A percentile compares a stretch with the other conserved stretches of the same genome.
phyloP scores from a whole-genome alignment of 2,329 filamentous ascomycete species.

The Albifimbria verrucaria region DNA sequence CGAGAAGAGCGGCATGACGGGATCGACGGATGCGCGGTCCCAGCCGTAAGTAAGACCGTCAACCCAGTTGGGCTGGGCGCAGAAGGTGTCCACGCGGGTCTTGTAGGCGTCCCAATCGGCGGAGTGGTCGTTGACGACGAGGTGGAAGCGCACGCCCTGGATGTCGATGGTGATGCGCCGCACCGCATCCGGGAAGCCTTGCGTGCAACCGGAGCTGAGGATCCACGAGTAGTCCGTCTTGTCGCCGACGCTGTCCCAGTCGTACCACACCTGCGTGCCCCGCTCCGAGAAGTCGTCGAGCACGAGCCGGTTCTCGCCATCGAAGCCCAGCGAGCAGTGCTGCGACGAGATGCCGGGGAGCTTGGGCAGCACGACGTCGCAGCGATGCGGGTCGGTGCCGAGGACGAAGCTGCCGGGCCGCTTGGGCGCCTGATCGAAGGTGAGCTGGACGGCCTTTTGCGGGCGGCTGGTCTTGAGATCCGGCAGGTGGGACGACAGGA shows the following conservation, averaged over 20 bases:
- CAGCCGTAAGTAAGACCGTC: conserved; percentile 23
- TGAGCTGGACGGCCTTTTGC: conserved; percentile 28
- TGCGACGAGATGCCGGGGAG: conserved; percentile 29
- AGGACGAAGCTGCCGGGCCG: conserved; percentile 33
- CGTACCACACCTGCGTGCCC: conserved; percentile 41
- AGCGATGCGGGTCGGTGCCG: conserved; percentile 31
- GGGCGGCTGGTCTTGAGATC: conserved; percentile 21
- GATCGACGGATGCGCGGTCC: conserved; percentile 20
- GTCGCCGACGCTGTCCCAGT: conserved; percentile 36
- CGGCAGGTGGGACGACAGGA: conserved; percentile 25
- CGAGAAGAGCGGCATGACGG: conserved; percentile 24
- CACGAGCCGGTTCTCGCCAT: conserved; percentile 32
- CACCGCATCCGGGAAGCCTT: conserved; percentile 30
- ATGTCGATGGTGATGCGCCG: conserved; percentile 34
- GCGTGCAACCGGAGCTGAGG: conserved; percentile 26
- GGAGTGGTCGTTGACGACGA: conserved; percentile 34
- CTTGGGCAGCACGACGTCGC: conserved; percentile 34
- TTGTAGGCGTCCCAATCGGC: conserved; percentile 28
- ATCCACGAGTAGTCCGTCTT: conserved; percentile 32
- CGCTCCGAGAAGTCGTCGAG: conserved; percentile 33
- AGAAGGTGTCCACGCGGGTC: conserved; percentile 30
- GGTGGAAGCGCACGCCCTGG: conserved; percentile 35
- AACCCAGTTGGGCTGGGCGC: conserved; percentile 22
- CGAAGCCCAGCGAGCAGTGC: conserved; percentile 37
- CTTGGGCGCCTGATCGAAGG: conserved; percentile 30